Evolutionary conservation across 257 asterid genomes (phyloP), one percentile per base, ranked within the genome.

Genomic region (Nicotiana sylvestris): DNA sequence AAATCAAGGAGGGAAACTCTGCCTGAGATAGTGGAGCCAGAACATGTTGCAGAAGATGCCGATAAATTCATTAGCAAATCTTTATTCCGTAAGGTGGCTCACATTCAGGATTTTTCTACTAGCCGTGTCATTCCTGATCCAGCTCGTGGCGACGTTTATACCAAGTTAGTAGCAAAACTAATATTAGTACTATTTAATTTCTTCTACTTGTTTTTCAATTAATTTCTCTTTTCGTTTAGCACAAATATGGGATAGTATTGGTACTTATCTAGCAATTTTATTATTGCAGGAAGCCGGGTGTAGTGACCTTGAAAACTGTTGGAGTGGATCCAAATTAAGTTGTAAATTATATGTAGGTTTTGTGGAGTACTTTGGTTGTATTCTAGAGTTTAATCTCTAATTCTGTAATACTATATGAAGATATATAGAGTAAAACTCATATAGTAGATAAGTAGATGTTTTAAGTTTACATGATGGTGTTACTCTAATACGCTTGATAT

Each of bases 11-110:
- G 98, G 84, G 94, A 90, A 74, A 92, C 92, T 0, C 9, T 94
- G 0, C 96, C 95, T 25, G 96, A 94, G 83, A 87, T 90, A 69
- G 89, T 76, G 78, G 94, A 91, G 85, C 97, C 98, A 17, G 97
- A 93, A 66, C 81, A 72, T 17, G 95, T 91, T 30, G 82, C 87
- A 5, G 88, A 91, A 81, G 87, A 87, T 33, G 81, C 93, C 0
- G 90, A 91, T 4, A 84, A 83, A 78, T 94, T 92, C 65, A 81
- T 92, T 5, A 90, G 89, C 60, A 89, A 86, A 27, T 92, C 97
- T 0, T 82, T 90, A 33, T 91, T 94, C 84, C 65, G 97, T n/a
- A 92, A 86, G 81, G 78, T 92, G 25, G 97, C 92, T 67, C 97
- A 91, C 70, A 51, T 94, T 39, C 85, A 83, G 56, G 90, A 84